These are phyloP conservation scores for Trypanosoma platydactyli DNA, from an alignment of 208 protist genomes.

Conservation along the genomic window DNA sequence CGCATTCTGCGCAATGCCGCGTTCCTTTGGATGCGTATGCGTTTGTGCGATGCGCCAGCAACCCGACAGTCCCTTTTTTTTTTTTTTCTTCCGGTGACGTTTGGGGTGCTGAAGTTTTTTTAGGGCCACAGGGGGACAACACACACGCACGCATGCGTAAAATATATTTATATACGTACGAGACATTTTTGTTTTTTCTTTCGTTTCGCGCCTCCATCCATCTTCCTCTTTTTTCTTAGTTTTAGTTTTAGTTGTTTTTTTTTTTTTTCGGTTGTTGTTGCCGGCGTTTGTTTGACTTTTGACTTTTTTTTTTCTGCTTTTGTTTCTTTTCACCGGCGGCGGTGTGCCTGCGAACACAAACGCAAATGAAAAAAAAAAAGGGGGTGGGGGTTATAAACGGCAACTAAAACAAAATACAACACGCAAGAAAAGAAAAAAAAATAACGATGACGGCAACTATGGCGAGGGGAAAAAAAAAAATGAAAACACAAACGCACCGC, in stretches of 20 bases:
- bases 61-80: too few species aligned
- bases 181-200: too few species aligned
- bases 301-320: conserved; percentile 6
- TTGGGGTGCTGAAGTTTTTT: too few species aligned
- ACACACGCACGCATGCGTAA: too few species aligned
- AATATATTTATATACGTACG: conserved; percentile 15
- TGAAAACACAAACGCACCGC: background rate
- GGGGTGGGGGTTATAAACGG: background rate
- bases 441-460: background rate
- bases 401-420: background rate
- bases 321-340: background rate
- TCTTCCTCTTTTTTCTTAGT: conserved; percentile 13
- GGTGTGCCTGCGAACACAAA: background rate
- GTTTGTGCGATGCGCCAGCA: too few species aligned
- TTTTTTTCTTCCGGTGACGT: too few species aligned
- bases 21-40: too few species aligned
- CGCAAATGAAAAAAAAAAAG: background rate
- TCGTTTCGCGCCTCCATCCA: too few species aligned
- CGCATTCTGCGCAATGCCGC: too few species aligned
- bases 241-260: conserved; percentile 15
- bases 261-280: too few species aligned
- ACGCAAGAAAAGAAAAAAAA: conserved; percentile 12
- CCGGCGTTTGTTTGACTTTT: too few species aligned
- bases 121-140: too few species aligned
- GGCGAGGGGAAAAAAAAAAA: background rate